phyloP scores from a whole-genome alignment of 1,139 yeast species.

The Candida sp. region DNA sequence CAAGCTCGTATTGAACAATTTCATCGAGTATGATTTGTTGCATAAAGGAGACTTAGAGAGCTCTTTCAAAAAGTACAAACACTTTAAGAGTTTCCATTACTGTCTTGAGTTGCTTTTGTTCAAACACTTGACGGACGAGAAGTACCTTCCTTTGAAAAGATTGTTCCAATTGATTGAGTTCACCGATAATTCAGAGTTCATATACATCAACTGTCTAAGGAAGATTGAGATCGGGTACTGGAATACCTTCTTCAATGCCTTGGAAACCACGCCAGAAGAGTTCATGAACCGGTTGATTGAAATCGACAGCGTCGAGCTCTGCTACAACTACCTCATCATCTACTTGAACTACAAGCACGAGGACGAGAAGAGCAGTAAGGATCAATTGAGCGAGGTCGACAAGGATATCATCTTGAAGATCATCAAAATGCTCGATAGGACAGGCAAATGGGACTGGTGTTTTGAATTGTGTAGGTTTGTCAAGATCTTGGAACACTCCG shows the following conservation, averaged over 20 bases:
- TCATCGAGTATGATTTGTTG: constrained; percentile 43
- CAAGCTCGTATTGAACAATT: constrained; percentile 39
- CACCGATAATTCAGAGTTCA: constrained; percentile 30
- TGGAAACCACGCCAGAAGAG: constrained; percentile 40
- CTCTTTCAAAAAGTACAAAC: constrained; percentile 28
- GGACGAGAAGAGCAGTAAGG: constrained; percentile 20
- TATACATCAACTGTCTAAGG: constrained; percentile 46
- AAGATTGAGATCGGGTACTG: constrained; percentile 48
- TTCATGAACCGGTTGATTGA: constrained; percentile 43
- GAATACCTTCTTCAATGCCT: constrained; percentile 37
- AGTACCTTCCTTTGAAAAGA: constrained; percentile 19
- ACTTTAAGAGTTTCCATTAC: constrained; percentile 37
- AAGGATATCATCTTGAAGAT: constrained; percentile 37
- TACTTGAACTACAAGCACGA: constrained; percentile 47
- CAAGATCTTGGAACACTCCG: constrained; percentile 45
- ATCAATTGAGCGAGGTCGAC: constrained; percentile 32
- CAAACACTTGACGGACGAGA: constrained; percentile 30
- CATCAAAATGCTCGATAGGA: constrained; percentile 34
- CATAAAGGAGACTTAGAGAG: constrained; percentile 21
- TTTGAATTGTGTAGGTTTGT: constrained; percentile 50
- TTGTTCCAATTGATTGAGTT: constrained; percentile 34
- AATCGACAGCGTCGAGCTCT: constrained; percentile 39
- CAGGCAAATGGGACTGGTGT: constrained; percentile 48
- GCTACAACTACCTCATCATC: constrained; percentile 46
- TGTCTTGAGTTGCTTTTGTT: constrained; percentile 46